Percentiles rank a stretch among this genome's conserved stretches.
phyloP scores from a whole-genome alignment of 441 rosid species.

The Corymbia calophylla region DNA sequence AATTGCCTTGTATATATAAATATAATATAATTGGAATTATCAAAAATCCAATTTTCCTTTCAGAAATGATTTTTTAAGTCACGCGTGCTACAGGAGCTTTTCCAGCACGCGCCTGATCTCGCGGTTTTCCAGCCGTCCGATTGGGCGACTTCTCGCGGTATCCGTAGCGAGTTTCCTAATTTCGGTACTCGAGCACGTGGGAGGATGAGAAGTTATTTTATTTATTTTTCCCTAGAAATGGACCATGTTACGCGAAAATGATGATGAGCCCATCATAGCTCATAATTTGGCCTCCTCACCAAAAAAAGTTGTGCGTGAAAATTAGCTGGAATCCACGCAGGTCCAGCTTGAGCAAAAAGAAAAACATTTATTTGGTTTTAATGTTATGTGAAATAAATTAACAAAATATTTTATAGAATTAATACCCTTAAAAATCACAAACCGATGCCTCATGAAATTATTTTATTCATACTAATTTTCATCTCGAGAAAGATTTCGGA shows the following conservation, averaged over 20 bases:
- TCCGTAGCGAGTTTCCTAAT: not conserved
- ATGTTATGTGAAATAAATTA: not conserved
- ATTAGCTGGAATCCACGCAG: slow-evolving; percentile 23
- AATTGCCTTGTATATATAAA: not conserved
- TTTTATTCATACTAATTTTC: fast-evolving
- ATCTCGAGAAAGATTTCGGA: fast-evolving
- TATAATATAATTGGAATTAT: not conserved
- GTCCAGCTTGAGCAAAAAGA: not conserved
- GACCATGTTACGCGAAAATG: not conserved
- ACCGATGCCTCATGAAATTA: not conserved
- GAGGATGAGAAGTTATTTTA: fast-evolving
- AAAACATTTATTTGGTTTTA: not conserved
- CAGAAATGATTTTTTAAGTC: not conserved
- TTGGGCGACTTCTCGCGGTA: not conserved
- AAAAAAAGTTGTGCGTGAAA: not conserved
- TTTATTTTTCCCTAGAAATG: not conserved
- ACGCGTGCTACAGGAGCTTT: not conserved
- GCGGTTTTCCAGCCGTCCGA: not conserved
- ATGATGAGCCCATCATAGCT: not conserved
- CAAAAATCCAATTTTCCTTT: fast-evolving
- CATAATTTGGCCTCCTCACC: not conserved
- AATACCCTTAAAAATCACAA: not conserved
- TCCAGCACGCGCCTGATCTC: not conserved
- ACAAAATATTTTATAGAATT: not conserved
- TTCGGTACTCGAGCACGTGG: not conserved